Base-by-base conservation (phyloP, 2,329 filamentous ascomycete genomes). In the Epichloe bromicola region DNA sequence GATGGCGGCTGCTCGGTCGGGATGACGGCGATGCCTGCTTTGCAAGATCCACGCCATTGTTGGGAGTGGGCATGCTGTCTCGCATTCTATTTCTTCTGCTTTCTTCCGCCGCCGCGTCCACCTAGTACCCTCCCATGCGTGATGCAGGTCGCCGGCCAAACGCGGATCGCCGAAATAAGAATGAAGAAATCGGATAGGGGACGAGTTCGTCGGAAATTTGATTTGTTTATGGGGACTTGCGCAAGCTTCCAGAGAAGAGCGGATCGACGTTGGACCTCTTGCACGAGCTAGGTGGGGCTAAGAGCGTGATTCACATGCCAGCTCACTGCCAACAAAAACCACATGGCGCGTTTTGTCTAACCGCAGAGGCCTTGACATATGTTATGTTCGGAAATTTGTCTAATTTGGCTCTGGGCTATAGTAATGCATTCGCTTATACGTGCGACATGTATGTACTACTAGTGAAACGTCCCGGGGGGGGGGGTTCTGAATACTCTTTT, bases 1-100 rank as follows among this genome's bases (percentile, higher is more conserved):
- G 75, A 57, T 79, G 78, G 53, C 71, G 72, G 63, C 60, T 57
- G 60, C 58, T 59, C 26, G 59, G 55, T 49, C 59, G 60, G 30
- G 54, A 42, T 23, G 56, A 43, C 15, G 42, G 34, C 40, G 40
- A 38, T 12, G 46, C 2, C 36, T 46, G 52, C 36, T 47, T 23
- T n/a, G 26, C 19, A n/a, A 37, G 47, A n/a, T 49, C 51, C 41
- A 40, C 23, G 37, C 47, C 47, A 19, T 37, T 41, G 43, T 46
- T 34, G 23, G 54, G 52, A 45, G 50, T 54, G 41, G 53, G 46
- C 57, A 58, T 56, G 33, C 26, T 47, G 38, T 45, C 40, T 47
- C 51, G 37, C 26, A 14, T 42, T 7, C 1, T 20, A 3, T 26
- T 20, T 17, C 1, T 17, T 19, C 23, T 17, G 19, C 20, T 36